These are phyloP conservation scores for Phaeotremella fagi DNA, from an alignment of 768 basidiomycete species.

Conservation along the genomic window DNA sequence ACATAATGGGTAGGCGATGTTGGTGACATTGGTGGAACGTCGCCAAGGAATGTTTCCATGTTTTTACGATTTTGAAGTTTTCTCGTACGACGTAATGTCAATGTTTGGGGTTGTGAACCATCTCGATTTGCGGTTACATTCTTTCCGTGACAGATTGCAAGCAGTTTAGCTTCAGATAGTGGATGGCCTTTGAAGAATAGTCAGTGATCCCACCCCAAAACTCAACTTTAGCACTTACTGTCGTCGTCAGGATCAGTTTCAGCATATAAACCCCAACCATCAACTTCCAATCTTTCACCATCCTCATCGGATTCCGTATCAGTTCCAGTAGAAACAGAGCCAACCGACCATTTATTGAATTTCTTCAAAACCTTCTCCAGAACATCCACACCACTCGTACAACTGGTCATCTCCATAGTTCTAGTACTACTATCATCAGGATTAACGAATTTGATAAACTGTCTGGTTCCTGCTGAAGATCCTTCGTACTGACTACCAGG, in stretches of 20 bases:
- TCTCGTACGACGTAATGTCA: conserved; percentile 62
- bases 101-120: conserved; percentile 65
- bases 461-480: conserved; percentile 49
- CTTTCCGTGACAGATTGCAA: conserved; percentile 80
- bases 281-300: conserved; percentile 66
- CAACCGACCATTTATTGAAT: conserved; percentile 61
- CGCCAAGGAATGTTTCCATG: conserved; percentile 55
- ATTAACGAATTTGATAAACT: conserved; percentile 79
- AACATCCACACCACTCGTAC: conserved; percentile 75
- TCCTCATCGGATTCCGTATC: conserved; percentile 63
- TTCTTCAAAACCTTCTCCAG: conserved; percentile 85
- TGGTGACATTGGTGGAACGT: conserved; percentile 50
- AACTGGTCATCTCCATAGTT: conserved; percentile 70
- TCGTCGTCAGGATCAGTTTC: conserved; percentile 55
- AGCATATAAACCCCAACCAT: conserved; percentile 83
- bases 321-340: conserved; percentile 49
- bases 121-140: conserved; percentile 70
- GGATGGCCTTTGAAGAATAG: conserved; percentile 59
- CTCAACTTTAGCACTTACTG: conserved; percentile 51
- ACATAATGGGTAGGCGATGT: conserved; percentile 48
- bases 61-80: conserved; percentile 49
- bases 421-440: conserved; percentile 70
- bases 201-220: conserved; percentile 2
- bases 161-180: conserved; percentile 72
- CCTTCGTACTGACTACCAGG: background rate